These are phyloP conservation scores for Medicago ruthenica DNA, from an alignment of 306 rosid genomes.

Conservation along the genomic window DNA sequence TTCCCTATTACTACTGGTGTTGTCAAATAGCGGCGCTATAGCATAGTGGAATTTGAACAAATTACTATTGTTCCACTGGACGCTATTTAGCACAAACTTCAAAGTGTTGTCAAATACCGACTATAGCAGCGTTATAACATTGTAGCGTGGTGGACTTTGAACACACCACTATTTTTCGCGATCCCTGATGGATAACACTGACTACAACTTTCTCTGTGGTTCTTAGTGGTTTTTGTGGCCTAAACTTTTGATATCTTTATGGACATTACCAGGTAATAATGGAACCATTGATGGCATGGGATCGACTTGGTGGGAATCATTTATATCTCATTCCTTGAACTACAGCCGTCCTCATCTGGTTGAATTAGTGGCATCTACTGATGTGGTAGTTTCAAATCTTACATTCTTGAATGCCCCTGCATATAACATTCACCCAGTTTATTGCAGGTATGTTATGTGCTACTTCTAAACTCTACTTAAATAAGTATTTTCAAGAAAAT, in stretches of 20 bases:
- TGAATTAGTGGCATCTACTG: conserved; percentile 66
- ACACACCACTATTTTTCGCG: not conserved
- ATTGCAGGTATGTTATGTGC: conserved; percentile 72
- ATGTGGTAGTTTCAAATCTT: conserved; percentile 86
- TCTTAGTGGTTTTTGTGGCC: not conserved
- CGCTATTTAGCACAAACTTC: not conserved
- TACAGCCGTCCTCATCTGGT: conserved; percentile 92
- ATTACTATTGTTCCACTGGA: not conserved
- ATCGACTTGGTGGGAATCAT: conserved; percentile 92
- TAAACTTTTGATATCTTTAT: conserved; percentile 39
- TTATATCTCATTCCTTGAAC: conserved; percentile 68
- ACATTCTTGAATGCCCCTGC: conserved; percentile 89
- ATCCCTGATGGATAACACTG: not conserved
- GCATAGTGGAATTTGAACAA: not conserved
- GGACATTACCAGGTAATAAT: conserved; percentile 64
- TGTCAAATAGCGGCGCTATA: not conserved
- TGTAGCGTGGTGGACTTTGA: not conserved
- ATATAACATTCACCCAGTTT: conserved; percentile 91
- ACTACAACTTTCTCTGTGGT: not conserved
- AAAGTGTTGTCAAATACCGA: not conserved
- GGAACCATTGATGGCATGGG: conserved; percentile 95
- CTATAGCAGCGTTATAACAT: not conserved
- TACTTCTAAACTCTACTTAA: conserved; percentile 25
- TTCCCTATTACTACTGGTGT: not conserved
- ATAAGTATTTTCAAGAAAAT: conserved; percentile 11